Percentiles rank a stretch among this genome's conserved stretches.
Conservation (phyloP, 2,329 filamentous ascomycete species). For the Chaetomiaceae sp. region DNA sequence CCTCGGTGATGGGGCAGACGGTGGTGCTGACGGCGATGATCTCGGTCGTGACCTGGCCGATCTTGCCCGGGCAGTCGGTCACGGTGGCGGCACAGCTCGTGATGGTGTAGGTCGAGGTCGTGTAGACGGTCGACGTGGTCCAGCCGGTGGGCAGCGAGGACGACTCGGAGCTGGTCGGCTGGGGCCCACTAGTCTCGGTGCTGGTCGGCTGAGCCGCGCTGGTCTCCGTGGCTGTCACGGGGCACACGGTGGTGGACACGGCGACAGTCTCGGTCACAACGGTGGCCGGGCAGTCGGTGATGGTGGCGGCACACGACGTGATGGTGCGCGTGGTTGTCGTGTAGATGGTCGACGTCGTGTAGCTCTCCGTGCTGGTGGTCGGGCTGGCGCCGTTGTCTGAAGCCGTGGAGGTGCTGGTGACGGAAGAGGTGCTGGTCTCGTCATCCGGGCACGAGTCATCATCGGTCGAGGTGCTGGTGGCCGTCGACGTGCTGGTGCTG, state of each 20-base stretch:
- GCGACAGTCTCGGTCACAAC: too few species aligned
- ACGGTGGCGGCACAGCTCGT: constrained; percentile 29
- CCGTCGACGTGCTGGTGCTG: constrained; percentile 6
- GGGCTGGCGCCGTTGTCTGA: constrained; percentile 24
- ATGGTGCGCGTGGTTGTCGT: constrained; percentile 15
- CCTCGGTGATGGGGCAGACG: constrained; percentile 26
- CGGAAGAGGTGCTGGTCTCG: constrained; percentile 28
- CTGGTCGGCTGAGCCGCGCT: too few species aligned
- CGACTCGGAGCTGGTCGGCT: too few species aligned
- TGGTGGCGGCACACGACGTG: too few species aligned
- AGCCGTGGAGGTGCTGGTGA: not conserved
- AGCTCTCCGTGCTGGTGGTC: constrained; percentile 20
- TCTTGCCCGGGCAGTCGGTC: constrained; percentile 37
- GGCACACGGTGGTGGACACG: too few species aligned
- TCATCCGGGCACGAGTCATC: constrained; percentile 3
- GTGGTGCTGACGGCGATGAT: constrained; percentile 33
- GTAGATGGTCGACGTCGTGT: constrained; percentile 24
- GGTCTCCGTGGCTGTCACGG: constrained; percentile 21
- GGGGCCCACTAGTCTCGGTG: too few species aligned
- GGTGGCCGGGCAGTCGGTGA: too few species aligned
- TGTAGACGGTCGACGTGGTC: too few species aligned
- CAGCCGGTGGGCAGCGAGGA: too few species aligned
- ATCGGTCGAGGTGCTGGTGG: constrained; percentile 4
- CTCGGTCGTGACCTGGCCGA: constrained; percentile 30
- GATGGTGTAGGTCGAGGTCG: constrained; percentile 30